Evolutionary conservation across 2,329 filamentous ascomycete genomes (phyloP).

Genomic region (Beauveria sp.): DNA sequence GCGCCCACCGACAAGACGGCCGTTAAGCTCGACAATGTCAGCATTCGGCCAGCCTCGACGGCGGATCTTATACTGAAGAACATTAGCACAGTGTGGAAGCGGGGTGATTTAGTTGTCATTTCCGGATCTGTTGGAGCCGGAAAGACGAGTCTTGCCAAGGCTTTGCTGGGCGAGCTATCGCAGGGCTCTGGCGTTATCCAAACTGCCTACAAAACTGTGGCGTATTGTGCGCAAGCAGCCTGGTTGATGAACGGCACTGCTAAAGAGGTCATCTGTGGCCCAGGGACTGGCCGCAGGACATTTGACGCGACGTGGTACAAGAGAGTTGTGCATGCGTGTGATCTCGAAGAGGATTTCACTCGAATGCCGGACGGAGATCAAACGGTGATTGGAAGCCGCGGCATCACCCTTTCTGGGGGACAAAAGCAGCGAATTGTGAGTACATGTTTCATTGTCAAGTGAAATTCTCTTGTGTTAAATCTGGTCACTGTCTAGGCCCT

Average conservation of each 20-base stretch:
- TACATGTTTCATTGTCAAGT: not conserved
- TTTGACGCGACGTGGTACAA: not conserved
- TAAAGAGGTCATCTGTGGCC: not conserved
- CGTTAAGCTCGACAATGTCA: not conserved
- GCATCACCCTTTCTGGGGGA: constrained; percentile 13
- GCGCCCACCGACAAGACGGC: not conserved
- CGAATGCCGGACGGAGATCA: constrained; percentile 12
- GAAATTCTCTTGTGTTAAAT: not conserved
- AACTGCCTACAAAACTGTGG: not conserved
- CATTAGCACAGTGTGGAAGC: not conserved
- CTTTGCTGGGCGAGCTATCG: not conserved
- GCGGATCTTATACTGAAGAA: not conserved
- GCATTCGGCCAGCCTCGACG: not conserved
- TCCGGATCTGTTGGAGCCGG: not conserved
- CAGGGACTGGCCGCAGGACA: not conserved
- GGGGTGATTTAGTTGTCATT: not conserved
- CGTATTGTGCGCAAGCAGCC: constrained; percentile 1
- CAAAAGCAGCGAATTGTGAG: constrained; percentile 16
- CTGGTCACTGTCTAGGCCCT: not conserved
- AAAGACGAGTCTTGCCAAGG: constrained; percentile 1
- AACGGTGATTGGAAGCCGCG: constrained; percentile 12
- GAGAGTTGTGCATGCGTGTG: not conserved
- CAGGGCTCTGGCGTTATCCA: not conserved
- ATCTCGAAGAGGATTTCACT: constrained; percentile 8
- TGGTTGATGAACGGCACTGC: not conserved